These are phyloP conservation scores for Ormosia emarginata DNA, from an alignment of 306 rosid genomes.

Conservation along the genomic window DNA sequence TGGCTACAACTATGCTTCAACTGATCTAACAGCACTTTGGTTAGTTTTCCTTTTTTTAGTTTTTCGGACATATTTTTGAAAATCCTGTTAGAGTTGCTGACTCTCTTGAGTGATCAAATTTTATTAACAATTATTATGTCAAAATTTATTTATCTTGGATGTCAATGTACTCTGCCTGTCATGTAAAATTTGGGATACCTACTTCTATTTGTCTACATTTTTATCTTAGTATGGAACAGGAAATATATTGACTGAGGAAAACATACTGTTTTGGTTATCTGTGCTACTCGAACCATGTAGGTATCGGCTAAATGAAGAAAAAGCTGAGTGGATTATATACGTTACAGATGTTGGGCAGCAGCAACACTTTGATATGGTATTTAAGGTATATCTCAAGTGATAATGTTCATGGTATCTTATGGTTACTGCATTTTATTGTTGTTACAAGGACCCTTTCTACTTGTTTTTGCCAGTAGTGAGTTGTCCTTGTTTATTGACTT, in stretches of 20 bases:
- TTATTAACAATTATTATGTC: not conserved
- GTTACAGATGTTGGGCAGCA: constrained; percentile 96
- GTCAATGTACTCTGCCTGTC: not conserved
- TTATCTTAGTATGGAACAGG: not conserved
- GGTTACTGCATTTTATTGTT: constrained; percentile 15
- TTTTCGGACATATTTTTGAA: not conserved
- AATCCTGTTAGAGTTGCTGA: not conserved
- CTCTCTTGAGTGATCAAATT: not conserved
- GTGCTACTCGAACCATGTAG: constrained; percentile 45
- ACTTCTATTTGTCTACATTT: not conserved
- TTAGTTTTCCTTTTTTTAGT: constrained; percentile 16
- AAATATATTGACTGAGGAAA: not conserved
- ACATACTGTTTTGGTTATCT: constrained; percentile 6
- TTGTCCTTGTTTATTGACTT: constrained; percentile 7
- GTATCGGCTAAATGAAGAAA: constrained; percentile 88
- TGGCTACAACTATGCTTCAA: constrained; percentile 90
- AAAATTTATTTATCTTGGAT: not conserved
- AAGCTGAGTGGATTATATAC: constrained; percentile 90
- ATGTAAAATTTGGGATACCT: constrained; percentile 7
- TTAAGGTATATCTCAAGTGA: constrained; percentile 40
- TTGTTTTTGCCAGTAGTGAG: not conserved
- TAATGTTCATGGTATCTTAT: not conserved
- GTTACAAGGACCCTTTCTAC: not conserved
- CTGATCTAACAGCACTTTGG: constrained; percentile 93
- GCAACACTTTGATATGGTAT: constrained; percentile 93